Evolutionary conservation across 495 filamentous ascomycete species (phyloP).

Genomic region (Penicillium paxilli): DNA sequence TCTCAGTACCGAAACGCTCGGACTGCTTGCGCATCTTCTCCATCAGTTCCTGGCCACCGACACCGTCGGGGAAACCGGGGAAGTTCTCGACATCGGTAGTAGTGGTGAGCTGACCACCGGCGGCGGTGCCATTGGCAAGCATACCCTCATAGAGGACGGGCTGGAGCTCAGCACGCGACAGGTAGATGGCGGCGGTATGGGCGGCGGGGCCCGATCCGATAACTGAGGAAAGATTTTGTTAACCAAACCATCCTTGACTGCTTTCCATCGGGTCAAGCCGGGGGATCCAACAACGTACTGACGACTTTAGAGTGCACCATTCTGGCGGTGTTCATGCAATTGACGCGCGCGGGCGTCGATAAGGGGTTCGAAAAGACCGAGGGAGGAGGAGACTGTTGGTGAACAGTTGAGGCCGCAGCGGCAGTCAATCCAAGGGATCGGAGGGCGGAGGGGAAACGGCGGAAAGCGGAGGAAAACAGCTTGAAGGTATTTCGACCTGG

Average conservation of each 20-base stretch:
- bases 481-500: constrained; percentile 52
- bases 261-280: not conserved
- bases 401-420: constrained; percentile 64
- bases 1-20: constrained; percentile 84
- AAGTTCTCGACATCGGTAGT: constrained; percentile 99
- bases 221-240: constrained; percentile 36
- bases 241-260: no score
- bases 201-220: constrained; percentile 95
- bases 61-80: constrained; percentile 87
- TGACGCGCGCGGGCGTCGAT: constrained; percentile 46
- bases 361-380: constrained; percentile 35
- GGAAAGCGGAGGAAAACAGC: constrained; percentile 82
- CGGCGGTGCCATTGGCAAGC: constrained; percentile 93
- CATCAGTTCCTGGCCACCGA: constrained; percentile 87
- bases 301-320: constrained; percentile 83
- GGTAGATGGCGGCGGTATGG: constrained; percentile 95
- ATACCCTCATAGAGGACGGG: constrained; percentile 96
- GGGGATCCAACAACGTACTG: constrained; percentile 48
- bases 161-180: constrained; percentile 85
- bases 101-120: constrained; percentile 94
- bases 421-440: constrained; percentile 60
- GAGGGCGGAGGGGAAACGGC: constrained; percentile 62
- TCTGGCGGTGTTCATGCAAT: constrained; percentile 39
- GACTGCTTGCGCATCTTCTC: constrained; percentile 93
- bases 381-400: constrained; percentile 52